Conservation (phyloP, 2,329 filamentous ascomycete species). For the Hymenoscyphus fraxineus region DNA sequence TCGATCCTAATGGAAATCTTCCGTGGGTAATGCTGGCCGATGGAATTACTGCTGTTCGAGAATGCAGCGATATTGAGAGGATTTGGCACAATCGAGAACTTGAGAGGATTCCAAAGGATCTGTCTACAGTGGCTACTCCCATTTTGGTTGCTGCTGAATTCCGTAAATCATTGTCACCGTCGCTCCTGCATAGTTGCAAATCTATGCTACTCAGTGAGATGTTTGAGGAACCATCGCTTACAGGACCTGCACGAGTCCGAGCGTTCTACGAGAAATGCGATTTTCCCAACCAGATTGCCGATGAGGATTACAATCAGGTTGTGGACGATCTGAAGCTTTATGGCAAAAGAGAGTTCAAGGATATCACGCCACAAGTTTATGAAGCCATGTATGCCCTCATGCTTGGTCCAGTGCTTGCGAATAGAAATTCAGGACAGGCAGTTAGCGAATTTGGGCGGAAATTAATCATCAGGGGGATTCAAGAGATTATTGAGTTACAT, state of each 20-base stretch:
- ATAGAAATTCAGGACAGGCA: conserved; percentile 35
- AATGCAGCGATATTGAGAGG: conserved; percentile 74
- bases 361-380: conserved; percentile 54
- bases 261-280: conserved; percentile 74
- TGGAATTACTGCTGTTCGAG: conserved; percentile 71
- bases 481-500: conserved; percentile 72
- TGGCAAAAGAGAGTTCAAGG: conserved; percentile 57
- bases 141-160: conserved; percentile 69
- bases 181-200: conserved; percentile 64
- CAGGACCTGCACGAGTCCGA: conserved; percentile 71
- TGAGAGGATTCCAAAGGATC: conserved; percentile 35
- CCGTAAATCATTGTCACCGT: conserved; percentile 64
- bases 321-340: conserved; percentile 52
- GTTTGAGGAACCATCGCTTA: conserved; percentile 67
- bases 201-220: conserved; percentile 68
- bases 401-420: conserved; percentile 38
- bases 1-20: conserved; percentile 67
- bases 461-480: conserved; percentile 69
- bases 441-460: conserved; percentile 74
- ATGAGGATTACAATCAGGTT: conserved; percentile 74
- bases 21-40: conserved; percentile 85
- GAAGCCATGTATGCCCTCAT: conserved; percentile 48
- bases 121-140: conserved; percentile 54
- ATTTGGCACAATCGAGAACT: conserved; percentile 66
- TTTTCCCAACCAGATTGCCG: conserved; percentile 74